Conservation (phyloP, 129 eudicot species). For the Daucus carota region DH1_v3.0 NC_030384.2:23927001-23927500, state of each 20-base stretch:
- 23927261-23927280: neutral
- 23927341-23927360: neutral
- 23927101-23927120: neutral
- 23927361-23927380: neutral
- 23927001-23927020: neutral
- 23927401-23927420: too few species aligned
- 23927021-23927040: too few species aligned
- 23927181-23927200: too few species aligned
- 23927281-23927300: neutral
- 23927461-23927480: neutral
- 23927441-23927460: neutral
- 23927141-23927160: neutral
- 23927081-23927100: neutral
- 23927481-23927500: neutral
- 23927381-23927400: too few species aligned
- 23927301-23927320: neutral
- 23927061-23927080: neutral
- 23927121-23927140: neutral
- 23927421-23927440: neutral
- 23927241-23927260: neutral
- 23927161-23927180: too few species aligned
- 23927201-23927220: neutral
- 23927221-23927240: neutral
- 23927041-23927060: neutral
- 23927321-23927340: neutral